A percentile compares a stretch with the other conserved stretches of the same genome.
These are phyloP conservation scores for Pichia cabralensis DNA, from an alignment of 805 yeast genomes.

Conservation along the genomic window DNA sequence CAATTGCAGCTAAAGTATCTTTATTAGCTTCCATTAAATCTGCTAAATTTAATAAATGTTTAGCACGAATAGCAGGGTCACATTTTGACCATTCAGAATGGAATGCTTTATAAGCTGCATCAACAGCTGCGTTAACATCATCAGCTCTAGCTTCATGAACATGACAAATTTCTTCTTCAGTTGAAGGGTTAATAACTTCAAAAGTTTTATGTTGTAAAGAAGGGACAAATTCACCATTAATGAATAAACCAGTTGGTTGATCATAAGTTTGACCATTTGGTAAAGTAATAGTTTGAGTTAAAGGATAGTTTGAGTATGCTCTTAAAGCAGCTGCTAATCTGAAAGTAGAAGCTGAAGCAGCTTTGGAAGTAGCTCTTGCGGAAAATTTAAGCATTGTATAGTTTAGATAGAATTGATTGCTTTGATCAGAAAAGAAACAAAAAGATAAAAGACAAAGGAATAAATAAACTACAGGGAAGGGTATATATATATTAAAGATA, in stretches of 20 bases:
- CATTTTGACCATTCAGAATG: constrained; percentile 53
- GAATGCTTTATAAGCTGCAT: constrained; percentile 76
- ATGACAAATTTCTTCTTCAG: constrained; percentile 59
- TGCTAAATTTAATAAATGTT: constrained; percentile 59
- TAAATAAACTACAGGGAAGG: too few species aligned
- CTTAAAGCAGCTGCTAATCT: constrained; percentile 4
- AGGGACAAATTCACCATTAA: constrained; percentile 50
- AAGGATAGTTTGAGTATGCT: constrained; percentile 14
- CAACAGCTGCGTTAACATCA: constrained; percentile 79
- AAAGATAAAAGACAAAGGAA: too few species aligned
- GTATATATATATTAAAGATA: too few species aligned
- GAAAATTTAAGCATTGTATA: constrained; percentile 7
- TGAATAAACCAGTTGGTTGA: constrained; percentile 49
- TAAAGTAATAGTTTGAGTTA: constrained; percentile 23
- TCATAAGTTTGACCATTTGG: constrained; percentile 26
- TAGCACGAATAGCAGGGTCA: constrained; percentile 62
- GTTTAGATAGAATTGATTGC: too few species aligned
- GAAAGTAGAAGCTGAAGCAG: not conserved
- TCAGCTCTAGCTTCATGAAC: constrained; percentile 68
- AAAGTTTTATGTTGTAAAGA: constrained; percentile 51
- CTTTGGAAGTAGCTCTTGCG: constrained; percentile 1
- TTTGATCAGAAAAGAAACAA: too few species aligned
- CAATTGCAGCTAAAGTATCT: constrained; percentile 69
- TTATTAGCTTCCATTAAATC: constrained; percentile 64
- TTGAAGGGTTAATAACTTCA: constrained; percentile 55